Base-by-base conservation (phyloP, 805 yeast genomes). In the Saccharomycopsis synnaedendra region DNA sequence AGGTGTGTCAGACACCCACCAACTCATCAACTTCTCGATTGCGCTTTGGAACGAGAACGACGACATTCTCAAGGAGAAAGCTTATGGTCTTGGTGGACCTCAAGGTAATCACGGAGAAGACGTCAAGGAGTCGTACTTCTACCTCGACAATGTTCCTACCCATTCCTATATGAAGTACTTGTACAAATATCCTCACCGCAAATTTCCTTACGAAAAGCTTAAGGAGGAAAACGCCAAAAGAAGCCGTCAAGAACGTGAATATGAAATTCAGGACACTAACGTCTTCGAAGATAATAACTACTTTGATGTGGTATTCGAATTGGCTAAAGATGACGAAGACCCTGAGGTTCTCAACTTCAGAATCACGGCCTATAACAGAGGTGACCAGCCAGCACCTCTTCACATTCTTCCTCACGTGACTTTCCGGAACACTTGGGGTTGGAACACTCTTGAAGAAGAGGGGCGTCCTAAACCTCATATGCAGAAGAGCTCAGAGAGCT, bases 61-160 rank as follows among this genome's bases (percentile, higher is more conserved):
- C 64, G 80, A 76, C 40, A 75, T 86, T 56, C 71, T 88, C 62
- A 88, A 88, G 64, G 97, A 88, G 61, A 80, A 86, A 54, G 70
- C 84, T 53, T 88, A 81, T 63, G 97, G 97, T 2, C 74, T 87
- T 38, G 87, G 96, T 31, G 94, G 94, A 45, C 87, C 85, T 9
- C 89, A 88, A 61, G 97, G 96, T 8, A 89, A 89, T 62, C 97
- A 88, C 63, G 97, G 97, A 48, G 97, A 88, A 61, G 97, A 88
- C 62, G 96, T 86, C 51, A 88, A 88, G 66, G 94, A 85, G 59
- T 63, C 80, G 55, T 85, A 85, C 61, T 88, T 78, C 61, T 87
- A 88, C 59, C 71, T 88, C 52, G 97, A 88, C 66, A 88, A 86
- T 65, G 85, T 94, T 8, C 97, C 97, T 5, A 75, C 96, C 4